Evolutionary conservation across 805 yeast genomes (phyloP), one percentile per base, ranked within the genome.

Genomic region (Pichia californica): DNA sequence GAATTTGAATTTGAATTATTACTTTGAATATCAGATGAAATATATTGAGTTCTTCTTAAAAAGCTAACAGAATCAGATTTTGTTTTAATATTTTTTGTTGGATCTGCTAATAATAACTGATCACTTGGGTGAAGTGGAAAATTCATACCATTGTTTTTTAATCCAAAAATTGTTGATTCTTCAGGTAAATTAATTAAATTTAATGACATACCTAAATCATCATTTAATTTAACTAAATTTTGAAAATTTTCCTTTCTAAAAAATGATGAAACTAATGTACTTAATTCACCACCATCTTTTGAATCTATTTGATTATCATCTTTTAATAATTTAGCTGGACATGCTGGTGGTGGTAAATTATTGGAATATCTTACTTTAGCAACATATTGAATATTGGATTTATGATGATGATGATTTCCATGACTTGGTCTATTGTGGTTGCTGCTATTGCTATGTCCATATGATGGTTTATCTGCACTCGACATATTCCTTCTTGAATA

Each of bases 41-140:
- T 83, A 61, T 91, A 91, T 59, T 93, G 98, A 0, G 99, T 91
- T 67, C 98, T 80, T 68, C 97, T 81, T 59, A 91, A 72, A 65
- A 91, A 89, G n/a, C 65, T 56, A 21, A 65, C 69, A 32, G 45
- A 46, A 25, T 59, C 62, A 10, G 58, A 52, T 36, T 59, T 47
- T 57, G 75, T 45, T 59, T 58, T 61, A 46, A 69, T 67, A 18
- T 73, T 69, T 20, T 74, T 70, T 3, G 75, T 77, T 20, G 96
- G 95, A 59, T 88, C 96, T 57, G 88, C 76, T 43, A 93, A 70
- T 40, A 91, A 70, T 9, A 75, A 75, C 50, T 79, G 69, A 64
- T 93, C 97, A 41, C 75, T 75, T n/a, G 89, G 83, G 55, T 85
- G 93, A 44, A 91, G 70, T 47, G 71, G 71, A 13, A 54, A 30